Conservation (phyloP, 176 grass and related monocot species). For the Alloteropsis semialata region DNA sequence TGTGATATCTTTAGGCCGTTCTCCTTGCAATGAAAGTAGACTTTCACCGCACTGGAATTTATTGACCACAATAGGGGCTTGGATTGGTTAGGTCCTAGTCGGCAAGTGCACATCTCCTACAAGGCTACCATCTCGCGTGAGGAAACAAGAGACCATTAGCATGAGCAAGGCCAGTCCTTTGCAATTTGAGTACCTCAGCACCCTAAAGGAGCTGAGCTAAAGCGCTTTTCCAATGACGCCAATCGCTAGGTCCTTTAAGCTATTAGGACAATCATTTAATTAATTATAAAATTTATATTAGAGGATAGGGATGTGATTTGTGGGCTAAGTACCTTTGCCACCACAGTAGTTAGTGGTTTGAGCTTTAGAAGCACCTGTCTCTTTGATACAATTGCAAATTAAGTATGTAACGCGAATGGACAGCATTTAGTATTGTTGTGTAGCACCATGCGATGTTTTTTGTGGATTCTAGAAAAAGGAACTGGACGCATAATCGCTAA, state of each 20-base stretch:
- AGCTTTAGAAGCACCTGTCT: constrained; percentile 35
- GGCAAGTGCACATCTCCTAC: constrained; percentile 37
- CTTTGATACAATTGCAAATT: constrained; percentile 38
- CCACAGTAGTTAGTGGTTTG: constrained; percentile 37
- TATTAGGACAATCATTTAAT: constrained; percentile 36
- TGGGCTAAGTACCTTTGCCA: constrained; percentile 40
- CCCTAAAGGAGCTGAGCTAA: constrained; percentile 3
- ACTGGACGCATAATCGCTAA: neutral
- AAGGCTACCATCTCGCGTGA: constrained; percentile 43
- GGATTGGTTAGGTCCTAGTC: constrained; percentile 28
- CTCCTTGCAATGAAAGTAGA: constrained; percentile 5
- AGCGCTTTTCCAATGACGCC: constrained; percentile 35
- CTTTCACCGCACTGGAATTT: constrained; percentile 6
- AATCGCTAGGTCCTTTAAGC: constrained; percentile 24
- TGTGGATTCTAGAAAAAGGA: constrained; percentile 13
- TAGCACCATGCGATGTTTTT: constrained; percentile 19
- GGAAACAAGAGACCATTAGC: constrained; percentile 43
- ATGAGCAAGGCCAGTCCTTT: neutral
- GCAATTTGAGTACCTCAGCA: constrained; percentile 6
- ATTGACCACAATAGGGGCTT: neutral
- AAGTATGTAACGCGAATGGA: constrained; percentile 34
- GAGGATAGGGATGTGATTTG: constrained; percentile 43
- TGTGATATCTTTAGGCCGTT: neutral
- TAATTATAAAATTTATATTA: constrained; percentile 49
- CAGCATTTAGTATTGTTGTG: neutral